Conservation (phyloP, 2,329 filamentous ascomycete genomes). For the Teratosphaeria gauchensis region DNA sequence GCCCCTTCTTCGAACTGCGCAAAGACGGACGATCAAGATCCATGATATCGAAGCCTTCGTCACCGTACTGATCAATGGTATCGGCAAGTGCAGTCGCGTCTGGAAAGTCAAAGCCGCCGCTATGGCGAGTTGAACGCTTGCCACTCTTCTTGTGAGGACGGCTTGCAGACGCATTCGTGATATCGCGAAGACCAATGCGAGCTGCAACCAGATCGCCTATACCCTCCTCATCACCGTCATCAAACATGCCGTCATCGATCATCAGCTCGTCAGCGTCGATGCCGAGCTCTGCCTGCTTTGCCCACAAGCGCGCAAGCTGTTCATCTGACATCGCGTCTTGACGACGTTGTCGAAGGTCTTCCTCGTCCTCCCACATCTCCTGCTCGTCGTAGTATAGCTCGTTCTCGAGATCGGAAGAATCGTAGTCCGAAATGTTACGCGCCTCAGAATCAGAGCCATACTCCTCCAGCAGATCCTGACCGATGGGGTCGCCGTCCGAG, state of each 20-base stretch:
- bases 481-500: slow-evolving; percentile 6
- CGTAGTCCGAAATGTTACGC: slow-evolving; percentile 30
- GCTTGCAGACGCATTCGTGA: slow-evolving; percentile 14
- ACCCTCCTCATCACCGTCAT: slow-evolving; percentile 11
- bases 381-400: slow-evolving; percentile 24
- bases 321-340: slow-evolving; percentile 46
- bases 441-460: slow-evolving; percentile 27
- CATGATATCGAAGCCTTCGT: slow-evolving; percentile 73
- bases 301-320: slow-evolving; percentile 49
- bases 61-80: slow-evolving; percentile 53
- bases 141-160: slow-evolving; percentile 12
- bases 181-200: slow-evolving; percentile 19
- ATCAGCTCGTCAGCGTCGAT: slow-evolving; percentile 51
- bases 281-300: slow-evolving; percentile 55
- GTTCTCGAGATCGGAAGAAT: slow-evolving; percentile 26
- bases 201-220: slow-evolving; percentile 23
- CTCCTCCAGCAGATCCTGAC: slow-evolving; percentile 14
- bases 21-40: slow-evolving; percentile 66
- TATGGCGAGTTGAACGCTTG: slow-evolving; percentile 5
- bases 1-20: slow-evolving; percentile 54
- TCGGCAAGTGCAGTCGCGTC: slow-evolving; percentile 49
- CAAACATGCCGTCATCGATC: slow-evolving; percentile 35
- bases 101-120: slow-evolving; percentile 26
- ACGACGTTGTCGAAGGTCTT: slow-evolving; percentile 31
- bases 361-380: slow-evolving; percentile 30